These are phyloP conservation scores for Nitzschia sp. DNA, from an alignment of 108 stramenopile genomes.

Conservation along the genomic window DNA sequence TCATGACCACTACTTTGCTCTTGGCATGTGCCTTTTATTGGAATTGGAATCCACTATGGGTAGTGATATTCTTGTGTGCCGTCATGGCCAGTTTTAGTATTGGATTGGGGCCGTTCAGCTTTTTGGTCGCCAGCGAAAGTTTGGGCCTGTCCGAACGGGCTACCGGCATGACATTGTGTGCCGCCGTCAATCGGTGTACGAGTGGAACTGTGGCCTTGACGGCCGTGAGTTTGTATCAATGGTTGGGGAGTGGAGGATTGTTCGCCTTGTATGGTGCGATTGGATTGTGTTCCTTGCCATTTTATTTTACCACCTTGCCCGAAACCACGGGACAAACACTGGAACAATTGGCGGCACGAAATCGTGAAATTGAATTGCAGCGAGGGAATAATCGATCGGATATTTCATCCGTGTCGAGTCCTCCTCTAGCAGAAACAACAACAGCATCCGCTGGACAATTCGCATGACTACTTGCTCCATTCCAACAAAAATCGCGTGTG, in stretches of 20 bases:
- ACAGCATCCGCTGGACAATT: neutral
- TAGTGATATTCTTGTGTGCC: conserved; percentile 32
- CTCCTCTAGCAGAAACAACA: neutral
- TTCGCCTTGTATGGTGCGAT: conserved; percentile 28
- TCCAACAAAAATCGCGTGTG: too few species aligned
- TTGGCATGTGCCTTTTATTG: conserved; percentile 17
- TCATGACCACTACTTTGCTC: conserved; percentile 8
- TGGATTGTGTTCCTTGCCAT: conserved; percentile 14
- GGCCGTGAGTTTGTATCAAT: conserved; percentile 20
- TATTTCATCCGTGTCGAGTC: neutral
- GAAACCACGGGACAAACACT: conserved; percentile 30
- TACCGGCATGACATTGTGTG: conserved; percentile 26
- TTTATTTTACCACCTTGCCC: conserved; percentile 21
- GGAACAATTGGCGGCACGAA: conserved; percentile 28
- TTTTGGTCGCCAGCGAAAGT: conserved; percentile 22
- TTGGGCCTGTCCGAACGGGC: conserved; percentile 27
- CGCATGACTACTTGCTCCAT: neutral
- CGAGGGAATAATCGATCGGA: neutral
- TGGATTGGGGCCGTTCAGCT: conserved; percentile 38
- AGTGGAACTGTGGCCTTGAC: conserved; percentile 32
- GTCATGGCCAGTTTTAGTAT: conserved; percentile 29
- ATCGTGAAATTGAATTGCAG: neutral
- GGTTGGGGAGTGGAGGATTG: conserved; percentile 18
- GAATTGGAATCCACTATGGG: conserved; percentile 2
- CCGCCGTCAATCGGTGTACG: conserved; percentile 27